phyloP scores from a whole-genome alignment of 2,329 filamentous ascomycete genomes.

The Sphaceloma murrayae region DNA sequence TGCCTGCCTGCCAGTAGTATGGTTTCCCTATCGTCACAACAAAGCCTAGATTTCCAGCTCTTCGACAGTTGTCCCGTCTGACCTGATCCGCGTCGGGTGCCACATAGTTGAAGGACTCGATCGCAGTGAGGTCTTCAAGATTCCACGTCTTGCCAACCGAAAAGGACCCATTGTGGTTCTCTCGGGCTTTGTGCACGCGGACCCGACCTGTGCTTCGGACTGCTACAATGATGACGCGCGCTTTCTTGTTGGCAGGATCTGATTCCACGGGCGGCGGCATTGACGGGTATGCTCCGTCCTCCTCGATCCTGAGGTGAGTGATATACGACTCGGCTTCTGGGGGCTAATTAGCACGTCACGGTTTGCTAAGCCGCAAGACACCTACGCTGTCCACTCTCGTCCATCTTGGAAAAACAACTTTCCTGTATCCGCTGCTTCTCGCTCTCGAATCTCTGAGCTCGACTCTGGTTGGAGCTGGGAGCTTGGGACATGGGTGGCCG shows the following conservation, averaged over 20 bases:
- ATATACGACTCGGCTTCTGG: conserved; percentile 88
- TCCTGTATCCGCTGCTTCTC: conserved; percentile 92
- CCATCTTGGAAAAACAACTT: conserved; percentile 86
- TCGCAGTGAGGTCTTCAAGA: conserved; percentile 73
- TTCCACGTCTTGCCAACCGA: conserved; percentile 99
- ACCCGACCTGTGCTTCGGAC: conserved; percentile 88
- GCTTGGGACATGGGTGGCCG: conserved; percentile 11
- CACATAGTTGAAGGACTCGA: conserved; percentile 69
- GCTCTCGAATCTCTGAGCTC: conserved; percentile 86
- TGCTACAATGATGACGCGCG: conserved; percentile 82
- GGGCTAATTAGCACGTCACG: conserved; percentile 14
- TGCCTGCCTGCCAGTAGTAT: conserved; percentile 94
- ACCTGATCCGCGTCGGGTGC: conserved; percentile 34
- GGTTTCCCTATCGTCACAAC: conserved; percentile 82
- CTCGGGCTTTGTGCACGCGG: conserved; percentile 91
- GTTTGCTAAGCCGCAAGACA: conserved; percentile 23
- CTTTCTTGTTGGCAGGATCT: conserved; percentile 68
- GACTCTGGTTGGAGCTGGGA: conserved; percentile 28
- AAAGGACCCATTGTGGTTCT: conserved; percentile 87
- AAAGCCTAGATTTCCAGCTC: conserved; percentile 78
- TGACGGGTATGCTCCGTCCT: conserved; percentile 76
- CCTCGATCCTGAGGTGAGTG: conserved; percentile 84
- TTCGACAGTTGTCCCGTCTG: conserved; percentile 54
- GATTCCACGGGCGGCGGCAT: conserved; percentile 72
- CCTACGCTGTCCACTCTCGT: conserved; percentile 76